Base-by-base conservation (phyloP, 1,284 basidiomycete species). In the Microbotryum scabiosae region DNA sequence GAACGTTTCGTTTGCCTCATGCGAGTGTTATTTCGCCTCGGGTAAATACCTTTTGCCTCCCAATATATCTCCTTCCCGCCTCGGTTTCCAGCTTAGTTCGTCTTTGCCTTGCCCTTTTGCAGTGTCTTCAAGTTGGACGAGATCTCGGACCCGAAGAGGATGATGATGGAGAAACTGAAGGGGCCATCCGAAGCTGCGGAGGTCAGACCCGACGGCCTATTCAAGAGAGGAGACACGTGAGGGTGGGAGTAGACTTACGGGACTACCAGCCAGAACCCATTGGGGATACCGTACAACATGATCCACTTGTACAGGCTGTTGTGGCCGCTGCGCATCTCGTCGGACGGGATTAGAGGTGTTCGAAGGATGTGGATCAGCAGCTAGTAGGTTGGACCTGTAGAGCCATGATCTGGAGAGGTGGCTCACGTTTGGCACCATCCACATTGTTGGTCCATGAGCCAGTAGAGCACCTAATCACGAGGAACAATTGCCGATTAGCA, bases 271-370 rank as follows among this genome's bases (percentile, higher is more conserved):
- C 67, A 68, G 1, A 60, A 41, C 2, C 58, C 56, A 44, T 66
- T 68, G 23, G 67, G 67, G 12, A 68, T 12, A 3, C 62, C 64
- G 41, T 61, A 68, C 3, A 68, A 56, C 1, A 62, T 2, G 53
- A 54, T 51, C 59, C 59, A 66, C 18, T 59, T 54, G 26, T 28
- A 7, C 2, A 18, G 30, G 5, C 46, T 14, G 54, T 65, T 66
- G 59, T 63, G 62, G 2, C 66, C 66, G 14, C 63, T 68, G 57
- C 18, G 1, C 10, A 23, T 30, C 30, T 30, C 30, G 30, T 41
- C 14, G 36, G 16, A 41, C 16, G 14, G 36, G 16, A 16, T 18
- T 41, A 16, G 36, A 50, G 12, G 26, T 28, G 32, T 41, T 14
- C 52, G 50, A 8, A 2, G 26, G 26, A 5, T 20, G 10, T 56